Base-by-base conservation (phyloP, 2,329 filamentous ascomycete species). In the Sclerotinia subarctica region DNA sequence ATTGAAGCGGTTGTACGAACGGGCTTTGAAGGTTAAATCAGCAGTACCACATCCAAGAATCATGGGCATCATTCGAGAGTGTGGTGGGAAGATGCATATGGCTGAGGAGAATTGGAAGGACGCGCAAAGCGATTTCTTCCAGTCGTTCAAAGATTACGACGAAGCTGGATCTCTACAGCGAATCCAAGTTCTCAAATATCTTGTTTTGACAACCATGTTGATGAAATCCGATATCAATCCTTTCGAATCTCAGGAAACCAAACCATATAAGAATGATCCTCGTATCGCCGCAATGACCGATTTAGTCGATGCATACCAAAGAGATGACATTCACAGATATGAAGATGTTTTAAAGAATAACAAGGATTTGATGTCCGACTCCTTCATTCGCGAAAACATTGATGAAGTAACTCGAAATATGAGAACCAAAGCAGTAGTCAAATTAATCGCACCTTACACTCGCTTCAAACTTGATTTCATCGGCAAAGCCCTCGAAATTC, bases 1-100 rank as follows among this genome's bases (percentile, higher is more conserved):
- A 76, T 84, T 99, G 68, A 98, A 98, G 84, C 85, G 90, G 19
- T 84, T 98, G 21, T 99, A 98, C 79, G 91, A 97, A 78, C 90
- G 91, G 70, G 95, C 95, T 6, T 85, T 99, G 62, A 91, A 91
- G 72, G 94, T 99, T 66, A 90, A 93, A 70, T 98, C 95, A n/a
- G 95, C 95, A 0, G 95, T 99, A 17, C 94, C 95, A 51, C 95
- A 99, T 80, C 95, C 95, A 69, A 96, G 97, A 81, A 97, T 99
- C 78, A 97, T 98, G 93, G 95, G 95, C 64, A 94, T 99, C 78
- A 99, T 99, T 77, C 90, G 94, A 66, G 95, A 99, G 81, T 99
- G 95, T 78, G 95, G 95, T 76, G 95, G 95, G 74, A 99, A 99
- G 84, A 99, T 99, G 95, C 94, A 98, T 82, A 98, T 99, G 95